Evolutionary conservation across 768 basidiomycete species (phyloP), one percentile per base, ranked within the genome.

Genomic region (Podaxis rugospora): DNA sequence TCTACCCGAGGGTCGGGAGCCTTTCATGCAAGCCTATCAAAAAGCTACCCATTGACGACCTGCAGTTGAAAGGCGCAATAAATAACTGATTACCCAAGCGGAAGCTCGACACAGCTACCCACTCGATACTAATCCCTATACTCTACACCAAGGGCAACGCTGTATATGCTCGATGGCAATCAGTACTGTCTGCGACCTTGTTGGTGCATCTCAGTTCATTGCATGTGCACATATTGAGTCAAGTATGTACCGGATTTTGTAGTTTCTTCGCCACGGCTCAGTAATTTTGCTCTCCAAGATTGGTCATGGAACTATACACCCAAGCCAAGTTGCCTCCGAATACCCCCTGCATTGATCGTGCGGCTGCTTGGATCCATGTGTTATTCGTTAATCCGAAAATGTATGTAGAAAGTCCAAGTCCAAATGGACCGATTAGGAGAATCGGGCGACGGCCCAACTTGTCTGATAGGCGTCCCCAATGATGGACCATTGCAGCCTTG

Each of bases 321-420:
- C 35, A 66, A 63, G 47, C 68, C 35, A 66, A 63, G 47, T 79
- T 80, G 4, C 78, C 77, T 61, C 76, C 78, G 54, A 74, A 77
- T 2, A 71, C 64, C 18, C 78, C 78, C 49, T 77, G 76, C 16
- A 75, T 60, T 39, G 68, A 72, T 32, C 76, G 69, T 49, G 69
- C 66, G 5, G 59, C 18, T 2, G 66, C 63, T n/a, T 70, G 63
- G 1, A 68, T 61, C 74, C 71, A 75, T 59, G 77, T 80, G 1
- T 69, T 75, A 9, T 66, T 73, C 1, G 78, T 75, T 32, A 77
- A 55, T 0, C 82, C 80, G 62, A 82, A 81, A 5, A 71, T 64
- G 9, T 76, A 52, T 69, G 77, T 78, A 4, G 76, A 66, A 13
- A 80, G 5, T 0, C 74, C 55, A 14, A 80, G 66, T 3, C 80